Percentiles rank a stretch among this genome's conserved stretches.
Conservation (phyloP, 441 rosid genomes). For the Breynia disticha region DNA sequence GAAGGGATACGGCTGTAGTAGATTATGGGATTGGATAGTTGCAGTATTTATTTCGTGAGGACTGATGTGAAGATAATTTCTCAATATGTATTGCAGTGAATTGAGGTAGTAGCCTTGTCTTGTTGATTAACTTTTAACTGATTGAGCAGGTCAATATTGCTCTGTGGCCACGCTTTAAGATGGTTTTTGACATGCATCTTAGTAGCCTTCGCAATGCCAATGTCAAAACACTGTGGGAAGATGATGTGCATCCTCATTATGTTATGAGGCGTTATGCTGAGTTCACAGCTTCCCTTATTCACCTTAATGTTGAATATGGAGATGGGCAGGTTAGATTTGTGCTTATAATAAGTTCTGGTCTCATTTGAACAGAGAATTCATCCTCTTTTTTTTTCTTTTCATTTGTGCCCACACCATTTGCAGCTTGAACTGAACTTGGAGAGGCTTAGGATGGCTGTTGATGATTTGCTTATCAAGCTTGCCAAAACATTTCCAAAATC, state of each 20-base stretch:
- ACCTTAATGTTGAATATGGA: constrained; percentile 87
- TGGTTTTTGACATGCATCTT: constrained; percentile 92
- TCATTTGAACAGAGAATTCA: background rate
- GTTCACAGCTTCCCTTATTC: constrained; percentile 95
- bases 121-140: constrained; percentile 13
- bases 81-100: background rate
- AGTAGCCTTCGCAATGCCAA: constrained; percentile 89
- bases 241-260: constrained; percentile 98
- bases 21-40: no score
- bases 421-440: constrained; percentile 98
- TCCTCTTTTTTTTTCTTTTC: background rate
- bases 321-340: constrained; percentile 79
- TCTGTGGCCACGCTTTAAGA: constrained; percentile 97
- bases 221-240: constrained; percentile 89
- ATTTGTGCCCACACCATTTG: constrained; percentile 16
- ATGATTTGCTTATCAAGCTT: constrained; percentile 81
- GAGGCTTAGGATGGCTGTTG: constrained; percentile 89
- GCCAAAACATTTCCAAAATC: constrained; percentile 67
- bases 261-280: constrained; percentile 99
- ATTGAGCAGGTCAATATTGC: constrained; percentile 71
- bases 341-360: background rate
- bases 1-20: no score
- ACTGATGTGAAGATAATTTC: no score
- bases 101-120: constrained; percentile 2
- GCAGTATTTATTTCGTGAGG: no score